phyloP scores from a whole-genome alignment of 164 flowering plant genomes.

The Liquidambar formosana region DNA sequence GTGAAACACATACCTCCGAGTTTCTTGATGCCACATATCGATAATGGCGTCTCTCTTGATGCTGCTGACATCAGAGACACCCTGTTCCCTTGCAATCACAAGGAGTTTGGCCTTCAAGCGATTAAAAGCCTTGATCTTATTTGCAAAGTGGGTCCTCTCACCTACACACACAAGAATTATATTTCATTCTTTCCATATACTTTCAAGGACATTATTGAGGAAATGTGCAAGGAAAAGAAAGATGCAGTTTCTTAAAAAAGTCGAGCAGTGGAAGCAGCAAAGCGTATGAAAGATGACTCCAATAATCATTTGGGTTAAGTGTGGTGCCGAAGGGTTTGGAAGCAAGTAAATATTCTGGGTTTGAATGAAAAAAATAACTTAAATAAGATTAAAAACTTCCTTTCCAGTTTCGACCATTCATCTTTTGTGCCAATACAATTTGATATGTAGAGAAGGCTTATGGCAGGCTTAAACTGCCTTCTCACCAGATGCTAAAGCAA shows the following conservation, averaged over 20 bases:
- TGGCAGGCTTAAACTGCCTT: no score
- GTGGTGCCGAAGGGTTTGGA: no score
- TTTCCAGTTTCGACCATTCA: no score
- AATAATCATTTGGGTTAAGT: no score
- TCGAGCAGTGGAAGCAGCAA: no score
- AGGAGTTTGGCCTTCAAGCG: conserved; percentile 77
- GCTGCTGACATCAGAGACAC: conserved; percentile 37
- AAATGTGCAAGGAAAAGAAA: neutral
- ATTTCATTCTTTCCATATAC: neutral
- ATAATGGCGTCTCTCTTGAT: conserved; percentile 41
- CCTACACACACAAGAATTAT: conserved; percentile 38
- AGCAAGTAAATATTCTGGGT: no score
- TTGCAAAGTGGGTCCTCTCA: conserved; percentile 79
- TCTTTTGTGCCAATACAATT: no score
- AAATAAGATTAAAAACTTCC: no score
- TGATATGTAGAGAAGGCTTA: no score
- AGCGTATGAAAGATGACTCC: no score
- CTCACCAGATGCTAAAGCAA: no score
- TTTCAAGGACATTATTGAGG: neutral
- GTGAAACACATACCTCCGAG: conserved; percentile 60
- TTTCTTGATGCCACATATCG: conserved; percentile 41
- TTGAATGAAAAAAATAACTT: no score
- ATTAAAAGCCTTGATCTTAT: conserved; percentile 78
- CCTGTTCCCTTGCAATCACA: conserved; percentile 52
- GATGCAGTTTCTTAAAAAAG: neutral